phyloP scores from a whole-genome alignment of 2,329 filamentous ascomycete genomes.

The Thyridium curvatum region DNA sequence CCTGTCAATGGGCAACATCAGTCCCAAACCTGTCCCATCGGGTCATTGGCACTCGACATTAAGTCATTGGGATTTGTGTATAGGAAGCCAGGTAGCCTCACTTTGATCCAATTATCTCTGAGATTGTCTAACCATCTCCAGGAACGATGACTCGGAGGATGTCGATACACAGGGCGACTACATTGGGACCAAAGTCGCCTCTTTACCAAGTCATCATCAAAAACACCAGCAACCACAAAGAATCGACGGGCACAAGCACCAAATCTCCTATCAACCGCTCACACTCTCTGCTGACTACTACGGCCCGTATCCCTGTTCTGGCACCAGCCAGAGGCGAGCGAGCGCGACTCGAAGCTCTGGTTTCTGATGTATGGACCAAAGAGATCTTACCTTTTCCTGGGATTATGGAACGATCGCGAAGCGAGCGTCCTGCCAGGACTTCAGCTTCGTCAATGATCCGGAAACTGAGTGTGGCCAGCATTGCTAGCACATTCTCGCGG shows the following conservation, averaged over 20 bases:
- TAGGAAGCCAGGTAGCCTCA: constrained; percentile 56
- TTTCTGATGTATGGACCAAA: constrained; percentile 79
- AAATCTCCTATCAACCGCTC: constrained; percentile 63
- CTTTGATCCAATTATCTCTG: background rate
- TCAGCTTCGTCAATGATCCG: constrained; percentile 85
- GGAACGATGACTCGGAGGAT: constrained; percentile 59
- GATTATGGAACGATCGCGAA: constrained; percentile 58
- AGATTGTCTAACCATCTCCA: constrained; percentile 16
- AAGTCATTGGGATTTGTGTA: constrained; percentile 70
- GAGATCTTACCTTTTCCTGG: constrained; percentile 78
- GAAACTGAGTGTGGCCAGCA: constrained; percentile 77
- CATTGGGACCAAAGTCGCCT: constrained; percentile 61
- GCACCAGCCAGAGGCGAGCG: constrained; percentile 70
- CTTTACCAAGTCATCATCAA: constrained; percentile 77
- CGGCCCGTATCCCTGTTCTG: constrained; percentile 59
- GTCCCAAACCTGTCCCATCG: constrained; percentile 44
- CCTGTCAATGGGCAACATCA: constrained; percentile 41
- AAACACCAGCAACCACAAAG: constrained; percentile 68
- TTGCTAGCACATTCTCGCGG: constrained; percentile 69
- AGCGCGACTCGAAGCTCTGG: constrained; percentile 64
- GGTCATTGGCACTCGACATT: constrained; percentile 63
- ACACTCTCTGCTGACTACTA: constrained; percentile 70
- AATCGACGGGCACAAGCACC: constrained; percentile 36
- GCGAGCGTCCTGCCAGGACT: constrained; percentile 67
- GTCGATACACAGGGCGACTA: constrained; percentile 74